Conservation (phyloP, 2,329 filamentous ascomycete species). For the Colletotrichum sp. region DNA sequence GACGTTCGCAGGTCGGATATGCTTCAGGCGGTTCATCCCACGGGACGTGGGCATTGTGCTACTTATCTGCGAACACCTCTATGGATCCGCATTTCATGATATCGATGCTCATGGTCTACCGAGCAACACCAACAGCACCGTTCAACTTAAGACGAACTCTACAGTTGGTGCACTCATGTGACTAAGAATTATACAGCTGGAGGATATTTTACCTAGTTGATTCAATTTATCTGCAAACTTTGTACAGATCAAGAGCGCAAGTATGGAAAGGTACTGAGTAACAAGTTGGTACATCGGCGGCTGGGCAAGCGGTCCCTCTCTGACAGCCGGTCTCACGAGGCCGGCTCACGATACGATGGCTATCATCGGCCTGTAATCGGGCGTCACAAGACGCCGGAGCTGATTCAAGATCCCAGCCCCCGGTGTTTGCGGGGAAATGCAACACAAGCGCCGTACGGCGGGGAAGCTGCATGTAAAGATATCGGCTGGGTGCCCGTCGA, state of each 20-base stretch:
- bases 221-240: not conserved
- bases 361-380: not conserved
- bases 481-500: constrained; percentile 1
- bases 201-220: not conserved
- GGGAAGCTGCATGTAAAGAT: not conserved
- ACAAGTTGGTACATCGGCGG: not conserved
- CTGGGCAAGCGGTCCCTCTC: not conserved
- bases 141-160: not conserved
- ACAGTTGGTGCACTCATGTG: not conserved
- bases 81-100: not conserved
- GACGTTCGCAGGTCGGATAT: not conserved
- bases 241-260: not conserved
- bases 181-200: not conserved
- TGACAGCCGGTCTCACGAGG: not conserved
- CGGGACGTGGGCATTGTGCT: not conserved
- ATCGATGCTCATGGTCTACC: not conserved
- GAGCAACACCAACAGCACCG: not conserved
- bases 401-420: not conserved
- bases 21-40: not conserved
- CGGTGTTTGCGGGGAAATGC: not conserved
- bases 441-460: not conserved
- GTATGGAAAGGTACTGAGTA: not conserved
- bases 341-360: not conserved
- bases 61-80: not conserved
- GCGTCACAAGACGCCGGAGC: not conserved